Conservation (phyloP, 177 flowering plant species). For the Vitis hybrid region DNA sequence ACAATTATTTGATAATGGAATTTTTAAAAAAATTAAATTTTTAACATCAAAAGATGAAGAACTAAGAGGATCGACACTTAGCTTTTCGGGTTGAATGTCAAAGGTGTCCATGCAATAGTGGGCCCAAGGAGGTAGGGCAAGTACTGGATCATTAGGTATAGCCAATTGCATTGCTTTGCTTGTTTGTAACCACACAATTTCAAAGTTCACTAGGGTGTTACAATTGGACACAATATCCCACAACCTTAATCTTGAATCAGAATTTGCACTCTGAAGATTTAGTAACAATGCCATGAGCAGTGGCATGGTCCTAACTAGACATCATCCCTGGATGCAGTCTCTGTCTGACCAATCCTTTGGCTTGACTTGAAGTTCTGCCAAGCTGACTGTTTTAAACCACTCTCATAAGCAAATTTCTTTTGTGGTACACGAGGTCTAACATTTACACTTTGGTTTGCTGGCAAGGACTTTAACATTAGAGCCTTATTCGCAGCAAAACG, state of each 20-base stretch:
- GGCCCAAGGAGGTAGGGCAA: conserved; percentile 77
- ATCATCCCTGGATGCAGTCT: conserved; percentile 87
- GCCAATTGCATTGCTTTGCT: conserved; percentile 75
- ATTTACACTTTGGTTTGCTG: conserved; percentile 36
- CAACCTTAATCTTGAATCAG: conserved; percentile 87
- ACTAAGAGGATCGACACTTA: too few relatives aligned
- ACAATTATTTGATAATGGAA: too few relatives aligned
- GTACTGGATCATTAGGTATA: conserved; percentile 56
- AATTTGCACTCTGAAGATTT: conserved; percentile 92
- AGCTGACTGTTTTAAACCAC: conserved; percentile 18
- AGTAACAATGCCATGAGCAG: conserved; percentile 91
- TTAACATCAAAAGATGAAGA: too few relatives aligned
- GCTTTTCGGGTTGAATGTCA: too few relatives aligned
- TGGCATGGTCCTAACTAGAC: conserved; percentile 78
- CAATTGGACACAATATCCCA: conserved; percentile 93
- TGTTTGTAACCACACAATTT: conserved; percentile 62
- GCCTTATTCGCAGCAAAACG: conserved; percentile 15
- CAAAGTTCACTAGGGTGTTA: conserved; percentile 88
- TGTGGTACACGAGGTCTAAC: conserved; percentile 39
- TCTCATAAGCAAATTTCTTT: conserved; percentile 42
- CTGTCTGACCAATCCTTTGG: conserved; percentile 48
- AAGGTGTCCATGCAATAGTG: too few relatives aligned
- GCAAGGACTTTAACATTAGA: conserved; percentile 41
- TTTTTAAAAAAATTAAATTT: too few relatives aligned
- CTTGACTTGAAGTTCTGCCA: conserved; percentile 34